phyloP scores from a whole-genome alignment of 2,329 filamentous ascomycete species.

The Penicillium corylophilum region DNA sequence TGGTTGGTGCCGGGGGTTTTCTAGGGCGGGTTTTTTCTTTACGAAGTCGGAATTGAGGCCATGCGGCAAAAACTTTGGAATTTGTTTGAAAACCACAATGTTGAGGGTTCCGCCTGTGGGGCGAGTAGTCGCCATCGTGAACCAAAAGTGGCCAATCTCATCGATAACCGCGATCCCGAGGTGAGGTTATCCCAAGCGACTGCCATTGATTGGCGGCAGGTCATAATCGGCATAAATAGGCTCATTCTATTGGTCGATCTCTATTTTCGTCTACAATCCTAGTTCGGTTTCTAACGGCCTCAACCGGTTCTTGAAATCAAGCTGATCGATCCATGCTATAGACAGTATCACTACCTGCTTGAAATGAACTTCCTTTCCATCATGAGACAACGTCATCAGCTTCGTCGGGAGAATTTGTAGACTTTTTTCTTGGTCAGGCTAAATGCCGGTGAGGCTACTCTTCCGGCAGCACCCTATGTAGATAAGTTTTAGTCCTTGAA shows the following conservation, averaged over 20 bases:
- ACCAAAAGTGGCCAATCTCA: conserved; percentile 6
- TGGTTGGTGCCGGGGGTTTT: not conserved
- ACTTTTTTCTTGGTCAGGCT: too few relatives aligned
- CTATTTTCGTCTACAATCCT: too few relatives aligned
- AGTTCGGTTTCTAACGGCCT: too few relatives aligned
- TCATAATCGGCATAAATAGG: not conserved
- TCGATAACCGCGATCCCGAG: conserved; percentile 7
- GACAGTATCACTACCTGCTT: too few relatives aligned
- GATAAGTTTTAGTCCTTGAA: too few relatives aligned
- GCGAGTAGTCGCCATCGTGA: conserved; percentile 5
- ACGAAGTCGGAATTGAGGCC: not conserved
- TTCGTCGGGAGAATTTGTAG: too few relatives aligned
- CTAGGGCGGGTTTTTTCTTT: conserved; percentile 2
- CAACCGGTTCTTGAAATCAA: too few relatives aligned
- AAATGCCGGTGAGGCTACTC: too few relatives aligned
- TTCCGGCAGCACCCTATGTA: too few relatives aligned
- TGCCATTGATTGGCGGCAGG: conserved; percentile 9
- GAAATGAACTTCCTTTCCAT: too few relatives aligned
- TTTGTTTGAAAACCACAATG: conserved; percentile 2
- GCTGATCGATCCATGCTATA: too few relatives aligned
- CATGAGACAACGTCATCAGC: too few relatives aligned
- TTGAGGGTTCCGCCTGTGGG: conserved; percentile 13
- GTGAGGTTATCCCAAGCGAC: conserved; percentile 17
- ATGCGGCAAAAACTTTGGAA: conserved; percentile 3
- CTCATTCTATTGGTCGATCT: not conserved